phyloP scores from a whole-genome alignment of 805 yeast species.

The Ogataea parapolymorpha region DNA sequence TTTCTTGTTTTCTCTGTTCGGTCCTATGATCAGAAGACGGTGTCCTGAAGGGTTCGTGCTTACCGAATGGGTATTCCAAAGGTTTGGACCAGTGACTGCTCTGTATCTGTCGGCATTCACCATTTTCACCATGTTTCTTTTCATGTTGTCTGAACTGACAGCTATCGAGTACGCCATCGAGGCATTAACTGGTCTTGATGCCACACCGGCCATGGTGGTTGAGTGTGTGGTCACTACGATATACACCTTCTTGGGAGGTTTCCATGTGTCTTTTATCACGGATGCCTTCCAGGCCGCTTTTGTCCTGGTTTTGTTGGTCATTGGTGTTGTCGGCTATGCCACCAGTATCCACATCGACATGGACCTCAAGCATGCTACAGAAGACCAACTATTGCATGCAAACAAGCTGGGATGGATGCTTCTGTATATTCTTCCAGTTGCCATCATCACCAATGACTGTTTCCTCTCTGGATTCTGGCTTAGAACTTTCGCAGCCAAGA shows the following conservation, averaged over 20 bases:
- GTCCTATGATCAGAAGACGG: conserved; percentile 71
- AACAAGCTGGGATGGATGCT: conserved; percentile 86
- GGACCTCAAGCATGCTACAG: conserved; percentile 59
- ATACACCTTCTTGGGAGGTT: conserved; percentile 87
- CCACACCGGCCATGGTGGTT: conserved; percentile 76
- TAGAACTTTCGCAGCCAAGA: conserved; percentile 83
- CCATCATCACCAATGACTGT: conserved; percentile 85
- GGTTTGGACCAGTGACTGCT: conserved; percentile 73
- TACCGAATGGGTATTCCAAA: conserved; percentile 89
- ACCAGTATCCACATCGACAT: conserved; percentile 57
- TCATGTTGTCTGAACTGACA: conserved; percentile 83
- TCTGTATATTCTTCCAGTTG: conserved; percentile 76
- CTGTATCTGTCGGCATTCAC: conserved; percentile 78
- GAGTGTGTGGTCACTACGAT: conserved; percentile 85
- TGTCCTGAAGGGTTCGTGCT: conserved; percentile 90
- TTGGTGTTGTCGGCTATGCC: conserved; percentile 79
- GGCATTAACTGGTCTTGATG: conserved; percentile 73
- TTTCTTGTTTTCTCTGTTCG: conserved; percentile 74
- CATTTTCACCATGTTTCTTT: conserved; percentile 77
- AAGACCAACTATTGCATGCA: conserved; percentile 60
- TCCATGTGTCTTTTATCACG: conserved; percentile 81
- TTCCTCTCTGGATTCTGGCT: conserved; percentile 93
- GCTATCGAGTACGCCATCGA: conserved; percentile 76
- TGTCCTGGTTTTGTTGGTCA: conserved; percentile 61
- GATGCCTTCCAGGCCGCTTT: conserved; percentile 81